phyloP scores from a whole-genome alignment of 257 asterid species.

The Solanum sejunctum region DNA sequence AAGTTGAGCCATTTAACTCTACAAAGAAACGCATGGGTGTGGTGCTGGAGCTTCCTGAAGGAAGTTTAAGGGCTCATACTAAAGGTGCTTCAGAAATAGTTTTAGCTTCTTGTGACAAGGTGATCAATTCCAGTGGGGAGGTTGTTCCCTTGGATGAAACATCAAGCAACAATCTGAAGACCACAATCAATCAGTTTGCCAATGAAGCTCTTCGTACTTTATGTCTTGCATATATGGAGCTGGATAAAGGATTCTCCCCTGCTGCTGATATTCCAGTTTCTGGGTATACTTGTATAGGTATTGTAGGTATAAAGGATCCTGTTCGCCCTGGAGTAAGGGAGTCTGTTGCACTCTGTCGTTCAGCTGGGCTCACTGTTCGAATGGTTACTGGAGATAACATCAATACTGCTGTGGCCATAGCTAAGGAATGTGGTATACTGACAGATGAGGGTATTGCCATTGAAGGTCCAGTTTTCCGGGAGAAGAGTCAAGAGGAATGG shows the following conservation, averaged over 20 bases:
- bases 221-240: conserved; percentile 69
- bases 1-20: conserved; percentile 85
- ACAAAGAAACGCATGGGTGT: conserved; percentile 79
- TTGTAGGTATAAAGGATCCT: conserved; percentile 85
- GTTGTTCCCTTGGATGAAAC: conserved; percentile 45
- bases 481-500: conserved; percentile 66
- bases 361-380: conserved; percentile 81
- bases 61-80: conserved; percentile 54
- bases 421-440: conserved; percentile 91
- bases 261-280: conserved; percentile 49
- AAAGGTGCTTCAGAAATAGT: conserved; percentile 92
- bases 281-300: conserved; percentile 67
- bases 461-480: conserved; percentile 86
- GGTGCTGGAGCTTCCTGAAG: conserved; percentile 61
- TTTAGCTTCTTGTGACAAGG: conserved; percentile 65
- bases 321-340: conserved; percentile 89
- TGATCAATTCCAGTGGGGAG: conserved; percentile 44
- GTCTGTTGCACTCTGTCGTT: conserved; percentile 81
- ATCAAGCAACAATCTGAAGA: conserved; percentile 21
- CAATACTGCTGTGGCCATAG: conserved; percentile 87
- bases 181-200: conserved; percentile 56
- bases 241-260: conserved; percentile 44
- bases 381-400: conserved; percentile 97
- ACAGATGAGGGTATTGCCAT: conserved; percentile 87
- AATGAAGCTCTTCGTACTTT: conserved; percentile 76